These are phyloP conservation scores for Russula sp. DNA, from an alignment of 768 basidiomycete genomes.

Conservation along the genomic window DNA sequence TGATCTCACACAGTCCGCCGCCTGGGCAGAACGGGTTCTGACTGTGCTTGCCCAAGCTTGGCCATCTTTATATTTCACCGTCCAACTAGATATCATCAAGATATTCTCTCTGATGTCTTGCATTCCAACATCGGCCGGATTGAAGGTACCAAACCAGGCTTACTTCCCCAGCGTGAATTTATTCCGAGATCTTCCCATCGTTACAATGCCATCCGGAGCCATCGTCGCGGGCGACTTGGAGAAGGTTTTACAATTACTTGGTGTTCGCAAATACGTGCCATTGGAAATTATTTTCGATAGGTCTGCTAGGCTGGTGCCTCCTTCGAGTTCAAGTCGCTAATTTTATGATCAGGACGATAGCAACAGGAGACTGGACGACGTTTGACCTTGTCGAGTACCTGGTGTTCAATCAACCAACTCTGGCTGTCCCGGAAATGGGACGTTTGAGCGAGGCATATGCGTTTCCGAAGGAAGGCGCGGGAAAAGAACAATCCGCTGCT, in stretches of 20 bases:
- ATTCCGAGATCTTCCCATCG: conserved; percentile 82
- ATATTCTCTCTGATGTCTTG: conserved; percentile 46
- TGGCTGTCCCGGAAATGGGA: conserved; percentile 56
- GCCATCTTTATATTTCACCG: conserved; percentile 55
- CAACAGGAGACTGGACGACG: conserved; percentile 86
- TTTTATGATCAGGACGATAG: conserved; percentile 61
- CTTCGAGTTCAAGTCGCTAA: neutral
- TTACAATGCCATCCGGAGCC: conserved; percentile 62
- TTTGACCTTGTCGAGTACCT: conserved; percentile 85
- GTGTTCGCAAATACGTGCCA: conserved; percentile 88
- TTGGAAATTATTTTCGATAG: conserved; percentile 88
- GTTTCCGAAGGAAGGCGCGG: conserved; percentile 58
- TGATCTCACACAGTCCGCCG: conserved; percentile 61
- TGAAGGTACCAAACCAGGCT: conserved; percentile 65
- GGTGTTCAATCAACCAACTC: conserved; percentile 66
- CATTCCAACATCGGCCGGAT: conserved; percentile 58
- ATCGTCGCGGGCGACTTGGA: conserved; percentile 68
- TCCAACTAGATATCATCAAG: conserved; percentile 43
- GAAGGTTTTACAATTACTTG: conserved; percentile 64
- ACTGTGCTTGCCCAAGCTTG: conserved; percentile 64
- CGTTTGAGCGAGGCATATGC: conserved; percentile 63
- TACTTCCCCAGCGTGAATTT: conserved; percentile 86
- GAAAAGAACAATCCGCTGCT: conserved; percentile 30
- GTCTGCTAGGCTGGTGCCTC: conserved; percentile 38
- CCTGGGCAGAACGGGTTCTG: conserved; percentile 78